Evolutionary conservation across 192 early-diverging fungal species (phyloP).

Genomic region (Dissophora ornata): DNA sequence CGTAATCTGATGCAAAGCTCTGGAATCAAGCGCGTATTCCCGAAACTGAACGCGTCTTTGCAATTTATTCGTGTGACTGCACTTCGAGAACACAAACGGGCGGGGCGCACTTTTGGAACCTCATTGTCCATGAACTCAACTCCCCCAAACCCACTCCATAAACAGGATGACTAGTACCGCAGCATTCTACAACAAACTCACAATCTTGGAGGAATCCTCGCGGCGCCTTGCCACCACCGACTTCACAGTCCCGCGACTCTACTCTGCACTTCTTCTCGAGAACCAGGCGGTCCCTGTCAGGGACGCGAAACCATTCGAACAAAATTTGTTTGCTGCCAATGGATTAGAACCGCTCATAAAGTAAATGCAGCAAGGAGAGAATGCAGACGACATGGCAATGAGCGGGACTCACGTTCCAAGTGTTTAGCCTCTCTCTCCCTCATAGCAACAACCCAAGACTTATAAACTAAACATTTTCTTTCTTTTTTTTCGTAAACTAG

Average conservation of each 20-base stretch:
- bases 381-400: background rate
- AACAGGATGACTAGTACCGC: background rate
- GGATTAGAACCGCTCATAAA: slow-evolving; percentile 20
- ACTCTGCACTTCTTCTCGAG: slow-evolving; percentile 38
- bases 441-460: too few species aligned
- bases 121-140: background rate
- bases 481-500: slow-evolving; percentile 12
- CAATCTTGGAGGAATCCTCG: slow-evolving; percentile 28
- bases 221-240: slow-evolving; percentile 28
- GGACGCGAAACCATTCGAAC: slow-evolving; percentile 38
- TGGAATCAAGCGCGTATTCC: too few species aligned
- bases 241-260: slow-evolving; percentile 38
- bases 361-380: slow-evolving; percentile 5
- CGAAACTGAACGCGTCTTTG: too few species aligned
- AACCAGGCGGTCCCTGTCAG: slow-evolving; percentile 44
- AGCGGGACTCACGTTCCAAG: too few species aligned
- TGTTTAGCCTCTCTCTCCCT: too few species aligned
- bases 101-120: too few species aligned
- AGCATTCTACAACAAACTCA: slow-evolving; percentile 21
- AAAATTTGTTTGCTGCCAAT: slow-evolving; percentile 23
- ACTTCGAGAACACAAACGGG: too few species aligned
- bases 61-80: too few species aligned
- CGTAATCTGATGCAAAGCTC: too few species aligned
- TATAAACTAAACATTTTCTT: background rate
- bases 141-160: background rate